phyloP scores from a whole-genome alignment of 495 filamentous ascomycete species.

The Penicillium mononematosum region DNA sequence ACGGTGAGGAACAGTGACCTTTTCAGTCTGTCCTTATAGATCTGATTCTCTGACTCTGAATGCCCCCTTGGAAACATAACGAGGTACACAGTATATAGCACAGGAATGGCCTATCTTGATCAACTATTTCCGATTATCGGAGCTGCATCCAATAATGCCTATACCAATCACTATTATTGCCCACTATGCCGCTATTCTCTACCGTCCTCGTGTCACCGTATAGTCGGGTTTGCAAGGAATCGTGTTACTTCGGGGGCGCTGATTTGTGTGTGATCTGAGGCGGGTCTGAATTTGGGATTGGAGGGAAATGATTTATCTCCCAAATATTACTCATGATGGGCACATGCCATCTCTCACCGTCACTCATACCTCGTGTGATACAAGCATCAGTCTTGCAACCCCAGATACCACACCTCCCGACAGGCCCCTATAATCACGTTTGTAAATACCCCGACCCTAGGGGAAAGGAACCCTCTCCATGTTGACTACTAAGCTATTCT shows the following conservation, averaged over 20 bases:
- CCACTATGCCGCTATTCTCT: neutral
- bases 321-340: slow-evolving; percentile 1
- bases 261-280: slow-evolving; percentile 7
- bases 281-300: slow-evolving; percentile 1
- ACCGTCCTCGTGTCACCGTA: slow-evolving; percentile 17
- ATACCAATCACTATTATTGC: neutral
- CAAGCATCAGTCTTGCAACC: slow-evolving; percentile 13
- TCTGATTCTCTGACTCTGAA: neutral
- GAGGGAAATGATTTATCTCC: neutral
- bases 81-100: too few relatives aligned
- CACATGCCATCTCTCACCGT: slow-evolving; percentile 11
- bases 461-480: neutral
- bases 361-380: slow-evolving; percentile 12
- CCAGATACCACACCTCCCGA: slow-evolving; percentile 3
- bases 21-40: neutral
- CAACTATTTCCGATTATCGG: neutral
- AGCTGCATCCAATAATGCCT: neutral
- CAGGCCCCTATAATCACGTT: neutral
- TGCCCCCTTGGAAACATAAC: neutral
- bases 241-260: slow-evolving; percentile 4
- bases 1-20: neutral
- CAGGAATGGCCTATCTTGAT: neutral
- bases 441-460: neutral
- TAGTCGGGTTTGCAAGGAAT: slow-evolving; percentile 11
- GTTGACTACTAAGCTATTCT: neutral